Conservation (phyloP, 2,329 filamentous ascomycete genomes). For the Colletotrichum euphorbiae region DNA sequence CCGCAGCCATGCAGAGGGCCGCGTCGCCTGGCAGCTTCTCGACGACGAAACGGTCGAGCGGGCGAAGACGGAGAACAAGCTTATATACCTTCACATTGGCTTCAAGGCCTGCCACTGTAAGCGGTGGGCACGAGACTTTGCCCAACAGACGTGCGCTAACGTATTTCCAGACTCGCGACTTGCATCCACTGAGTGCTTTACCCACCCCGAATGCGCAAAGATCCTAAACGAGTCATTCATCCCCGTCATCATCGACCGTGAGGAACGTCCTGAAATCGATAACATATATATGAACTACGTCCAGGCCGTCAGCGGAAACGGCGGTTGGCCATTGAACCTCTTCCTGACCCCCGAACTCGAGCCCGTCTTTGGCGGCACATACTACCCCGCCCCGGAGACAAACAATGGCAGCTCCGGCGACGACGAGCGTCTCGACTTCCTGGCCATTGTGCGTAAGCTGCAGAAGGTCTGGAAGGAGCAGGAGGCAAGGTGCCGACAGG, state of each 20-base stretch:
- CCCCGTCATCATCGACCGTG: conserved; percentile 91
- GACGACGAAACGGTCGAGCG: conserved; percentile 80
- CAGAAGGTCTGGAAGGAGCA: conserved; percentile 82
- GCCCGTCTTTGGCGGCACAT: conserved; percentile 95
- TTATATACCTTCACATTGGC: conserved; percentile 94
- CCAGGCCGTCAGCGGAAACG: conserved; percentile 88
- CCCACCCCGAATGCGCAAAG: conserved; percentile 81
- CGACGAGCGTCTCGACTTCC: conserved; percentile 78
- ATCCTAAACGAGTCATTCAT: conserved; percentile 90
- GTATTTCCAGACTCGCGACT: conserved; percentile 79
- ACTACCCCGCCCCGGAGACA: conserved; percentile 87
- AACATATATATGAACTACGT: conserved; percentile 99
- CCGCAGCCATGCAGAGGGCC: conserved; percentile 80
- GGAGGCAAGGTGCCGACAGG: conserved; percentile 82
- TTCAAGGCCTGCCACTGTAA: conserved; percentile 95
- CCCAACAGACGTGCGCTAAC: conserved; percentile 15
- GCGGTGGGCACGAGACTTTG: conserved; percentile 47
- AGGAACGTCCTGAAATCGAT: conserved; percentile 94
- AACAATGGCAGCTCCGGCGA: conserved; percentile 58
- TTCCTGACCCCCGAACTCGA: conserved; percentile 94
- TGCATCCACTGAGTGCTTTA: conserved; percentile 93
- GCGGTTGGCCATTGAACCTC: conserved; percentile 96
- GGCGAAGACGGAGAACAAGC: conserved; percentile 83
- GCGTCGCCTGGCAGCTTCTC: conserved; percentile 93
- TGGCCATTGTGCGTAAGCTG: conserved; percentile 86